Percentiles rank a stretch among this genome's conserved stretches.
These are phyloP conservation scores for Elaeagnus macrophylla DNA, from an alignment of 306 rosid genomes.

Conservation along the genomic window DNA sequence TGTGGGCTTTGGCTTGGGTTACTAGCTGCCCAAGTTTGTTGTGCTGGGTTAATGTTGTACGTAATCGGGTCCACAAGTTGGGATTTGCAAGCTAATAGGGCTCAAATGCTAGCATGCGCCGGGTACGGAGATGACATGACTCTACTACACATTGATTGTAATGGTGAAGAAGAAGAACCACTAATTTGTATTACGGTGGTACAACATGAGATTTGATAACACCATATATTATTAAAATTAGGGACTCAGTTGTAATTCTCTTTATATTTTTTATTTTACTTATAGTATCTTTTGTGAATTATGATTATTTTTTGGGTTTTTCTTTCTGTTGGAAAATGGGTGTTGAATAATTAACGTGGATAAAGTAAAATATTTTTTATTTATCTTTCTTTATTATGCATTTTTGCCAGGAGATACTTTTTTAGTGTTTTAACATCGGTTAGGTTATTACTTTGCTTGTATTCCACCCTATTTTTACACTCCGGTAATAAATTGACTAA, in stretches of 20 bases:
- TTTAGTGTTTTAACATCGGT: too few relatives aligned
- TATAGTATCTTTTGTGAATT: not conserved
- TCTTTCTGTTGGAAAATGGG: not conserved
- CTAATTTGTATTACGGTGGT: constrained; percentile 21
- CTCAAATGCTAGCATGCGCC: constrained; percentile 39
- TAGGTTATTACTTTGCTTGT: too few relatives aligned
- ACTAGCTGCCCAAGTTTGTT: constrained; percentile 72
- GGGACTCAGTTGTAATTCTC: constrained; percentile 8
- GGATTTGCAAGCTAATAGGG: constrained; percentile 56
- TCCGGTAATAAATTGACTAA: too few relatives aligned
- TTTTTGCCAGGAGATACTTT: too few relatives aligned
- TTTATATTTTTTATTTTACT: not conserved
- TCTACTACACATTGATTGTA: constrained; percentile 6
- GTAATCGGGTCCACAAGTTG: constrained; percentile 75
- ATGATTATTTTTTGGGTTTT: not conserved
- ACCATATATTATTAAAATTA: constrained; percentile 1
- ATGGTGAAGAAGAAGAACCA: constrained; percentile 20
- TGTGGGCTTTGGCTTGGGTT: constrained; percentile 88
- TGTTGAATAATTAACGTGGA: not conserved
- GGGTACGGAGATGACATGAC: constrained; percentile 12
- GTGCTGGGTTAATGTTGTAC: constrained; percentile 78
- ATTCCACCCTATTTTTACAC: too few relatives aligned
- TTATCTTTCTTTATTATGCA: too few relatives aligned
- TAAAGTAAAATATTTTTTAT: not conserved
- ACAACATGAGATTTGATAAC: constrained; percentile 11